These are phyloP conservation scores for Malassezia yamatoensis DNA, from an alignment of 1,284 basidiomycete species.

Conservation along the genomic window DNA sequence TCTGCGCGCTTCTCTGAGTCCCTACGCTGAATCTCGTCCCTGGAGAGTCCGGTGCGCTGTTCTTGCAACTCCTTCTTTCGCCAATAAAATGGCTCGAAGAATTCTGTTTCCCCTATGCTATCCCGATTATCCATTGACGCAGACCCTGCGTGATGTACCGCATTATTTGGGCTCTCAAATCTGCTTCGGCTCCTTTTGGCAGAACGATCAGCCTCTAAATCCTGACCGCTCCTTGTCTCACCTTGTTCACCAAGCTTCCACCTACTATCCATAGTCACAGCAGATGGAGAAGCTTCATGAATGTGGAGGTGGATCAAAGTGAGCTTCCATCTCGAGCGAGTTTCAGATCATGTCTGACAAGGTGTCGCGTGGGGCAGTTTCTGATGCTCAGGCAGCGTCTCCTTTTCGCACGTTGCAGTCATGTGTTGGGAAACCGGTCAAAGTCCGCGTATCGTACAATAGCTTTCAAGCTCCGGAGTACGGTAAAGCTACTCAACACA, in stretches of 20 bases:
- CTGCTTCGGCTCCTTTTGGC: background rate
- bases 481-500: conserved; percentile 17
- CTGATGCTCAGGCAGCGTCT: background rate
- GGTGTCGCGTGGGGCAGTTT: conserved; percentile 5
- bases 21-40: conserved; percentile 66
- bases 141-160: background rate
- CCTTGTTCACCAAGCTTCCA: too few relatives aligned
- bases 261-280: too few relatives aligned
- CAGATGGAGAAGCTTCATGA: too few relatives aligned
- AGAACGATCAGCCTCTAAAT: background rate
- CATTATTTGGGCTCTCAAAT: background rate
- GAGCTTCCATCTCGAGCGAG: background rate
- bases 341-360: background rate
- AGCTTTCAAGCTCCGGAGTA: conserved; percentile 12
- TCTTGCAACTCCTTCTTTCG: conserved; percentile 97
- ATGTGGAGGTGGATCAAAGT: background rate
- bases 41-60: conserved; percentile 69
- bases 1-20: conserved; percentile 76
- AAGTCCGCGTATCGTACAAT: conserved; percentile 6
- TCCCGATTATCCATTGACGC: background rate
- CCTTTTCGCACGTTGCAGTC: conserved; percentile 5
- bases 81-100: conserved; percentile 82
- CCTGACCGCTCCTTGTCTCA: background rate
- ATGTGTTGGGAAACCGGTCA: background rate
- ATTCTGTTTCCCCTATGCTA: conserved; percentile 51